Conservation (phyloP, 73 alveolate species). For the Effrenium voratum region DNA sequence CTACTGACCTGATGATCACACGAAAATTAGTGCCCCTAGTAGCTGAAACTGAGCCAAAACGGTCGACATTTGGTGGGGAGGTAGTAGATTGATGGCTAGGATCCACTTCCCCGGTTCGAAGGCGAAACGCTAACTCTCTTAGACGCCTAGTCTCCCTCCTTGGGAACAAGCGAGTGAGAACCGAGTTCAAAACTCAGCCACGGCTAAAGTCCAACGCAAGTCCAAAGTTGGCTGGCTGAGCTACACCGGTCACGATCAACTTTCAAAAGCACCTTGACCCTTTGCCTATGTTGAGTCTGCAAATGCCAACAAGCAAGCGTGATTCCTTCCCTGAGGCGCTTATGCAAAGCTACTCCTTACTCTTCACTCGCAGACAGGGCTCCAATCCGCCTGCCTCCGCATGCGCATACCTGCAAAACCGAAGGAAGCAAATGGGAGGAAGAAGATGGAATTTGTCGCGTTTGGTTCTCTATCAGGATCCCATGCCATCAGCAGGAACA, state of each 20-base stretch:
- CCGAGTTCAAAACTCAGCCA: too few species aligned
- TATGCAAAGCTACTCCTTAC: not conserved
- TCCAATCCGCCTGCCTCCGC: not conserved
- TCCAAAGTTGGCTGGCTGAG: not conserved
- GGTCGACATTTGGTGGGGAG: too few species aligned
- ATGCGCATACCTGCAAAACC: conserved; percentile 13
- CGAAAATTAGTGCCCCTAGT: too few species aligned
- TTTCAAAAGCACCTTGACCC: not conserved
- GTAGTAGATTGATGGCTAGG: too few species aligned
- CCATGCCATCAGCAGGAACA: not conserved
- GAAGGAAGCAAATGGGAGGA: not conserved
- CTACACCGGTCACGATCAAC: not conserved
- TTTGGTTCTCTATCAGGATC: not conserved
- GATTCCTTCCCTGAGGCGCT: not conserved
- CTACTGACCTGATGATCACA: too few species aligned
- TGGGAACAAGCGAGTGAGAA: too few species aligned
- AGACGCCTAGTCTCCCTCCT: too few species aligned
- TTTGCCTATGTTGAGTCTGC: not conserved
- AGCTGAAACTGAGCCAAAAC: too few species aligned
- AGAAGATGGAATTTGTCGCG: not conserved
- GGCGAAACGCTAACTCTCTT: too few species aligned
- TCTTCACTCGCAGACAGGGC: not conserved
- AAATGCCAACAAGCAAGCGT: not conserved
- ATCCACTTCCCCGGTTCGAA: too few species aligned
- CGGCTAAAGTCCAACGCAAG: too few species aligned